phyloP scores from a whole-genome alignment of 2,329 filamentous ascomycete species.

The Exophiala sp. region DNA sequence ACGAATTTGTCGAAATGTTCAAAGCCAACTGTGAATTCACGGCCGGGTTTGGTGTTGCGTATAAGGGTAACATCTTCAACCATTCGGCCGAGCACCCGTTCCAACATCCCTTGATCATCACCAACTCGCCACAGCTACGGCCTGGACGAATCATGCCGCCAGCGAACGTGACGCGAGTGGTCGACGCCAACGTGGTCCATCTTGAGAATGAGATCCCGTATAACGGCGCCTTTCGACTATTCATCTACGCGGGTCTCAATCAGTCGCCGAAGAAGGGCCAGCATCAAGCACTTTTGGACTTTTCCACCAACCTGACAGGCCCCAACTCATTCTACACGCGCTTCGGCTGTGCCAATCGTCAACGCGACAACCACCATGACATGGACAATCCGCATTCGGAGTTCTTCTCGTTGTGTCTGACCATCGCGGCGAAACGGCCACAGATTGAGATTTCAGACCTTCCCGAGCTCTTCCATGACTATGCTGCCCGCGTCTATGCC shows the following conservation, averaged over 20 bases:
- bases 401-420: constrained; percentile 72
- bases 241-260: constrained; percentile 72
- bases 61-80: constrained; percentile 75
- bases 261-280: constrained; percentile 45
- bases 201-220: constrained; percentile 84
- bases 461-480: constrained; percentile 64
- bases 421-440: constrained; percentile 63
- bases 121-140: constrained; percentile 62
- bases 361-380: constrained; percentile 69
- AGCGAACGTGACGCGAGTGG: constrained; percentile 75
- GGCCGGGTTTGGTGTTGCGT: constrained; percentile 83
- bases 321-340: constrained; percentile 66
- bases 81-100: constrained; percentile 70
- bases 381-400: constrained; percentile 74
- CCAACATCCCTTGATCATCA: constrained; percentile 54
- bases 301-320: constrained; percentile 59
- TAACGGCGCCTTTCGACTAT: constrained; percentile 82
- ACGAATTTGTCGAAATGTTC: constrained; percentile 82
- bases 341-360: constrained; percentile 40
- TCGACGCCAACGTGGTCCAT: constrained; percentile 83
- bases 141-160: constrained; percentile 72
- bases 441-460: constrained; percentile 69
- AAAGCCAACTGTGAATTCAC: constrained; percentile 90
- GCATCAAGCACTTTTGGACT: constrained; percentile 57
- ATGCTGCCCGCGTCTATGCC: constrained; percentile 76